Percentiles rank a stretch among this genome's conserved stretches.
Conservation (phyloP, 768 basidiomycete genomes). For the Hysterangium stoloniferum region DNA sequence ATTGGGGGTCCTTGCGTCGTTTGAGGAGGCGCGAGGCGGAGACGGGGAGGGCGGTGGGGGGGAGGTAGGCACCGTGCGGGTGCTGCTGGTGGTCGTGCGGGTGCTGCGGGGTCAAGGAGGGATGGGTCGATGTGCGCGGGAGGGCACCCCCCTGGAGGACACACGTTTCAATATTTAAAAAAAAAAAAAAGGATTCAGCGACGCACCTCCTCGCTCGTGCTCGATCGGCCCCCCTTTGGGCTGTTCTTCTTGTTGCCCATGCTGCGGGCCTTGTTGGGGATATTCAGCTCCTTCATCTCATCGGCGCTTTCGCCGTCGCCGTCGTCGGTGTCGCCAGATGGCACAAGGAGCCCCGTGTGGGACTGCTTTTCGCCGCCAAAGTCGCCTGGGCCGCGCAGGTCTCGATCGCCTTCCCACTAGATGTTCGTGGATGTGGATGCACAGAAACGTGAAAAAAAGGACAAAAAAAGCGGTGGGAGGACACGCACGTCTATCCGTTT, state of each 20-base stretch:
- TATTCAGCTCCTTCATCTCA: constrained; percentile 1
- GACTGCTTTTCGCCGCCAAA: constrained; percentile 22
- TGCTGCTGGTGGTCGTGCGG: no score
- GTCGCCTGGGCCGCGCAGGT: constrained; percentile 41
- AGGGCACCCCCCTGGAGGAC: no score
- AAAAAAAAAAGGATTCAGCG: no score
- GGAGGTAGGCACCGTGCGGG: no score
- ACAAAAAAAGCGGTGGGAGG: constrained; percentile 2
- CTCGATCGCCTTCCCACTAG: constrained; percentile 46
- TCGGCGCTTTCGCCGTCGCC: constrained; percentile 7
- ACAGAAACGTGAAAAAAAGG: neutral
- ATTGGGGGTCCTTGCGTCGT: no score
- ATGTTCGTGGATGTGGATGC: neutral
- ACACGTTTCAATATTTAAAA: no score
- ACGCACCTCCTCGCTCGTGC: neutral
- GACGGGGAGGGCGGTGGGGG: no score
- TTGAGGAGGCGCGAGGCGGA: no score
- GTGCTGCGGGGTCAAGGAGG: no score
- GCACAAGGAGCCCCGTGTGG: constrained; percentile 5
- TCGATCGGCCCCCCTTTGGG: neutral
- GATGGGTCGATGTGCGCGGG: no score
- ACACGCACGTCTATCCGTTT: constrained; percentile 50
- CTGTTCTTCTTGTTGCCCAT: neutral
- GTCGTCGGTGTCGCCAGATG: constrained; percentile 6
- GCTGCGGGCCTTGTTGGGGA: no score